Base-by-base conservation (phyloP, 2,329 filamentous ascomycete genomes). In the Fusarium chuoi region DNA sequence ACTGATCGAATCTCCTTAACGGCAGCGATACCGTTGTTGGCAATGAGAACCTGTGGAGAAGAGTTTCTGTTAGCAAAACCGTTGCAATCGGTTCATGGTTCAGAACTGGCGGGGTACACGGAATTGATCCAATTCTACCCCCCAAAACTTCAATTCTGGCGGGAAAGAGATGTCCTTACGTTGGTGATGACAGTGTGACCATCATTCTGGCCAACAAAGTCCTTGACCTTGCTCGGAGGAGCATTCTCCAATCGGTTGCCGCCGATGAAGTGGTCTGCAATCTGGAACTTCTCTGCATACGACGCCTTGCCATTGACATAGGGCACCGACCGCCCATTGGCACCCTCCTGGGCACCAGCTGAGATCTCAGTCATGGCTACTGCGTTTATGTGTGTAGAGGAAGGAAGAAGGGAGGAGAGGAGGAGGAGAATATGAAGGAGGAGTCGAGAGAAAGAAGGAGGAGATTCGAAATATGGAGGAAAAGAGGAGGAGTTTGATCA, bases 1-100 rank as follows among this genome's bases (percentile, higher is more conserved):
- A 99, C 96, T 68, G 96, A 98, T 84, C 96, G 92, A 83, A 99
- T 99, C 86, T 99, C 96, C 86, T 99, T 99, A 84, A 99, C 96
- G 82, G 96, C 96, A 58, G 96, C 96, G 84, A 99, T 99, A 89
- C 96, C 96, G 87, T 99, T 99, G 89, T 99, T 99, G 83, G 96
- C 96, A 85, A 99, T 99, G 75, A 99, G 89, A 62, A 98, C 95
- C 96, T 98, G 80, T 26, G 38, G 42, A 64, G 49, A 18, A 61
- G 45, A 63, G 44, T 56, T 45, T 28, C 26, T 17, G 71, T 79
- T 57, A 78, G 68, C 55, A 60, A 62, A 62, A 20, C 46, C 30
- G 49, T 60, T 20, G 24, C 15, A 18, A 61, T 41, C 12, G 28
- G 18, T 24, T 17, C 28, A 13, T n/a, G 30, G 45, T 10, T 18